Evolutionary conservation across 768 basidiomycete genomes (phyloP).

Genomic region (Hygrophoropsis aurantiaca): DNA sequence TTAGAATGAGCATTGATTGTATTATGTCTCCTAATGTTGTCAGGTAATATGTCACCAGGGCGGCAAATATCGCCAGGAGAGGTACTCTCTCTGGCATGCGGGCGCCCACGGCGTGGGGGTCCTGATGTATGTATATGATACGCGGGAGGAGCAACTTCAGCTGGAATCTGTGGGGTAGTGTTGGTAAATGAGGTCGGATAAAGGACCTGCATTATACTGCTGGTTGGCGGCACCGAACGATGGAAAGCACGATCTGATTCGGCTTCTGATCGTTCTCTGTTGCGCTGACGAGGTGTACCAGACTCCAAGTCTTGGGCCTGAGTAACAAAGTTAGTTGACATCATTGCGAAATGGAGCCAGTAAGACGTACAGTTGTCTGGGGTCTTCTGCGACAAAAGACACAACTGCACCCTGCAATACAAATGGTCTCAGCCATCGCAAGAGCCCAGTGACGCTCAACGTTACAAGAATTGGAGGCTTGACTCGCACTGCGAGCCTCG

Average conservation of each 20-base stretch:
- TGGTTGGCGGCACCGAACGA: constrained; percentile 16
- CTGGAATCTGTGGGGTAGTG: not conserved
- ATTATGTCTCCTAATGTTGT: too few relatives aligned
- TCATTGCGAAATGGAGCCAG: too few relatives aligned
- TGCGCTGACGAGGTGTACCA: not conserved
- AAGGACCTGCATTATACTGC: constrained; percentile 23
- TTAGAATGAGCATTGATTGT: too few relatives aligned
- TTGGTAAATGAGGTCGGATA: constrained; percentile 22
- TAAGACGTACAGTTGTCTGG: constrained; percentile 7
- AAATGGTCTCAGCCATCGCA: constrained; percentile 7
- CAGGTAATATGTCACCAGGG: too few relatives aligned
- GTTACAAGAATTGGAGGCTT: too few relatives aligned
- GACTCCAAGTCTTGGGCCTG: constrained; percentile 8
- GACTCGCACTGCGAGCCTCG: too few relatives aligned
- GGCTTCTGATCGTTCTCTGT: not conserved
- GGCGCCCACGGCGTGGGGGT: too few relatives aligned
- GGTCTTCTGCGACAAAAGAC: constrained; percentile 4
- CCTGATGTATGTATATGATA: constrained; percentile 6
- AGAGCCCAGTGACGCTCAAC: constrained; percentile 9
- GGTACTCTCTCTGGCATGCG: too few relatives aligned
- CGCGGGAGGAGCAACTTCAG: constrained; percentile 18
- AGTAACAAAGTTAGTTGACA: constrained; percentile 6
- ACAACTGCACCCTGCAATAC: constrained; percentile 7
- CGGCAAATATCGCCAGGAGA: too few relatives aligned
- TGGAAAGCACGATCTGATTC: not conserved